Evolutionary conservation across 805 yeast species (phyloP).

Genomic region (Lipomyces starkeyi): DNA sequence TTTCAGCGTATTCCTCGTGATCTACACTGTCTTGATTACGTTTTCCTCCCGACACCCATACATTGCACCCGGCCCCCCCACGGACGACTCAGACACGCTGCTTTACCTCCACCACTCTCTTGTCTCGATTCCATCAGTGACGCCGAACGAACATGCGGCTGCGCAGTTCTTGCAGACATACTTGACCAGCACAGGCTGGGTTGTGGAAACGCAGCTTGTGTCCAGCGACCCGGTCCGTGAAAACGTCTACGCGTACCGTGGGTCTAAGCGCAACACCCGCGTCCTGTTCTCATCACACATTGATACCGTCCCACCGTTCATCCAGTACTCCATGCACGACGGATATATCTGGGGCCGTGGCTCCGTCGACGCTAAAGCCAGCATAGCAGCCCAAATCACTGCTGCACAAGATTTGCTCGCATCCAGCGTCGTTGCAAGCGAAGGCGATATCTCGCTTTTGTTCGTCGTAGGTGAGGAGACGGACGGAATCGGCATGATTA

Average conservation of each 20-base stretch:
- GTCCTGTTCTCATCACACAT: constrained; percentile 67
- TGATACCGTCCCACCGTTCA: constrained; percentile 74
- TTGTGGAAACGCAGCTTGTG: constrained; percentile 56
- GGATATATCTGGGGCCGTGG: constrained; percentile 69
- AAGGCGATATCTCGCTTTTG: constrained; percentile 63
- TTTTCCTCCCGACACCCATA: constrained; percentile 10
- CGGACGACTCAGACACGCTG: constrained; percentile 15
- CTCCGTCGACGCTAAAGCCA: constrained; percentile 71
- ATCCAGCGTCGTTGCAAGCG: constrained; percentile 47
- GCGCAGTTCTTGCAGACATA: constrained; percentile 51
- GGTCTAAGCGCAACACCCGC: constrained; percentile 53
- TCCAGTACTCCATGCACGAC: constrained; percentile 56
- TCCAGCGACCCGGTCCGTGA: constrained; percentile 47
- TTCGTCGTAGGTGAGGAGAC: constrained; percentile 76
- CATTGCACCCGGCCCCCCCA: constrained; percentile 7
- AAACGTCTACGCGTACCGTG: constrained; percentile 65
- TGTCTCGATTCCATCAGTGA: constrained; percentile 48
- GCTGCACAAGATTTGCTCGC: constrained; percentile 58
- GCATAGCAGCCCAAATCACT: constrained; percentile 66
- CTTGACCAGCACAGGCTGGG: constrained; percentile 54
- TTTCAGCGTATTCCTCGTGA: constrained; percentile 19
- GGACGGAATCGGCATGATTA: constrained; percentile 67
- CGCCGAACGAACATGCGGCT: constrained; percentile 49
- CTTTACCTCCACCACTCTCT: constrained; percentile 45
- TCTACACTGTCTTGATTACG: constrained; percentile 18